These are phyloP conservation scores for Tillandsia fasciculata DNA, from an alignment of 176 grass and related monocot species.

Conservation along the genomic window DNA sequence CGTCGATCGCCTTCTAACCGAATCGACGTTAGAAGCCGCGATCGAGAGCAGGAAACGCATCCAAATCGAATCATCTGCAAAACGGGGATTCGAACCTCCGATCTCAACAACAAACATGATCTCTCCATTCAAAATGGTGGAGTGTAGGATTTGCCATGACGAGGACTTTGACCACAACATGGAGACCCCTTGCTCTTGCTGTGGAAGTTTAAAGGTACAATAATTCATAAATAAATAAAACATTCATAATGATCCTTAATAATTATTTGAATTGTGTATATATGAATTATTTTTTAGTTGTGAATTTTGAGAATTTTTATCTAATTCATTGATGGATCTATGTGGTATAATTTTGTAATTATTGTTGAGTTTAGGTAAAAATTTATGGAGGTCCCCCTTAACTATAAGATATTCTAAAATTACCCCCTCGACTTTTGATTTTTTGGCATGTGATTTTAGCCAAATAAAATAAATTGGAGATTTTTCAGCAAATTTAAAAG, in stretches of 20 bases:
- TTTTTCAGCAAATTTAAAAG: too few relatives aligned
- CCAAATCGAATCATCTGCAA: neutral
- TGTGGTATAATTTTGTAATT: too few relatives aligned
- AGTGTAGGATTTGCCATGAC: slow-evolving; percentile 96
- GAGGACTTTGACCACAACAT: slow-evolving; percentile 74
- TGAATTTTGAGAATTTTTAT: neutral
- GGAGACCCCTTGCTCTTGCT: slow-evolving; percentile 83
- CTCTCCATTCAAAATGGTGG: slow-evolving; percentile 41
- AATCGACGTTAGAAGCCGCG: slow-evolving; percentile 71
- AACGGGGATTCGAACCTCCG: too few relatives aligned
- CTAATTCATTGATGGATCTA: too few relatives aligned
- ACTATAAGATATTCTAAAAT: too few relatives aligned
- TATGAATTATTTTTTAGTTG: too few relatives aligned
- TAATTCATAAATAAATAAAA: neutral
- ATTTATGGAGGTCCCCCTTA: too few relatives aligned
- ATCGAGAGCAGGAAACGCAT: slow-evolving; percentile 33
- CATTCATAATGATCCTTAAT: neutral
- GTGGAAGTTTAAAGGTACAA: slow-evolving; percentile 93
- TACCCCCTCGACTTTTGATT: too few relatives aligned
- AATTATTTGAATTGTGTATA: too few relatives aligned
- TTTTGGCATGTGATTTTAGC: too few relatives aligned
- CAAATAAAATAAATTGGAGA: too few relatives aligned
- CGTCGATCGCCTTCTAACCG: slow-evolving; percentile 81
- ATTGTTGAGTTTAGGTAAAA: too few relatives aligned
- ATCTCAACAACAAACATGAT: neutral